Conservation (phyloP, 2,329 filamentous ascomycete species). For the Trichoderma aggressivum region DNA sequence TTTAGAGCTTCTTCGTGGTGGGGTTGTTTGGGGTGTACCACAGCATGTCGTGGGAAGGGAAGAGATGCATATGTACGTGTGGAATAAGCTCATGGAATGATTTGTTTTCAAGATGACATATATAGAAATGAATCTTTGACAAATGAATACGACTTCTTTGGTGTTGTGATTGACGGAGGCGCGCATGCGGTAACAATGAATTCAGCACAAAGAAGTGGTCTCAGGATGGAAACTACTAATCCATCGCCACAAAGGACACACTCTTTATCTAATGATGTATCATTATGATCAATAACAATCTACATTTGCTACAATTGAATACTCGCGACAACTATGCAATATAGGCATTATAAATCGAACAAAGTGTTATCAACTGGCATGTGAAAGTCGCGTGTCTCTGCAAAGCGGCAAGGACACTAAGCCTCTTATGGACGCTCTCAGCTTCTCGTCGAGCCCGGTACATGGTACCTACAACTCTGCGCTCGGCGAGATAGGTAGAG, state of each 20-base stretch:
- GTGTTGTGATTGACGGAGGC: not conserved
- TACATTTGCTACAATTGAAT: not conserved
- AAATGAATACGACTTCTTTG: not conserved
- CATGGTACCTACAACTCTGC: not conserved
- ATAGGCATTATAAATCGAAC: not conserved
- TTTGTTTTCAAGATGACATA: not conserved
- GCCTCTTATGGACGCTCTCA: not conserved
- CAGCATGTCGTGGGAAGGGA: not conserved
- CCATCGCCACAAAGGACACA: not conserved
- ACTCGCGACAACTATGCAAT: no score
- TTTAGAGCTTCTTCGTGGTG: not conserved
- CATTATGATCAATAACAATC: not conserved
- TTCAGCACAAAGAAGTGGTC: not conserved
- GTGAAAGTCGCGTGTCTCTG: not conserved
- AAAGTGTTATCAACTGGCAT: not conserved
- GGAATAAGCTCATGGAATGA: not conserved
- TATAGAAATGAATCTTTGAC: not conserved
- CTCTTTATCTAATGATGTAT: not conserved
- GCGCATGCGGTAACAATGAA: not conserved
- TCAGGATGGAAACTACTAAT: not conserved
- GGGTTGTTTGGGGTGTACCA: not conserved
- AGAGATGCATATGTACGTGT: not conserved
- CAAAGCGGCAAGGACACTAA: conserved; percentile 9
- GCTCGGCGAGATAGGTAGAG: conserved; percentile 32
- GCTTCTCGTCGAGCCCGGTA: not conserved